Base-by-base conservation (phyloP, 106 monocot genomes). In the Agapanthus africanus region DNA sequence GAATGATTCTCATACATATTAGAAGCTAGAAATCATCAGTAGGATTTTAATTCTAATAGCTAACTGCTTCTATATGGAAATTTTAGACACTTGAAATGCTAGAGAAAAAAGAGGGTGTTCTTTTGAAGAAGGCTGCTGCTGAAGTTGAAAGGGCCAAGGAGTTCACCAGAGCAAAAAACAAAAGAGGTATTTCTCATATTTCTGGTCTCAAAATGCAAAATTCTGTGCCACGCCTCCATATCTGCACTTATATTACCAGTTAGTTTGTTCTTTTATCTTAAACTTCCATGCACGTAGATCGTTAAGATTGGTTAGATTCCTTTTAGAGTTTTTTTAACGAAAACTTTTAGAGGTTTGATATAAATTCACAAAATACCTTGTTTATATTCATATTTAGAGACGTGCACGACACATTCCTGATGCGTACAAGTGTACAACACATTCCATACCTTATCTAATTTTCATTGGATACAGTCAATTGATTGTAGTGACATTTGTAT, bases 91-190 rank as follows among this genome's bases (percentile, higher is more conserved):
- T 91, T 78, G 91, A 91, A 46, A 87, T 91, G 87, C 76, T 91
- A 63, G 91, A 91, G 73, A 91, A 91, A 70, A 91, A 84, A 74
- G 91, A 91, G 63, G 83, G 84, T 30, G 84, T 91, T 70, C 81
- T 91, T 28, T 31, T 82, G 62, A 91, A 91, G 70, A 87, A 91
- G 59, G 87, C 69, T 77, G 44, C 71, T 68, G 76, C 57, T 32
- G 91, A 91, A 78, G 72, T 91, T 71, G 87, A 87, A 77, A 91
- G 70, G 69, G 91, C 91, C 21, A 91, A 91, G 74, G 91, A 81
- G 54, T 91, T 79, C 72, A 79, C 91, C 6, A 81, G 74, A 71
- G 77, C 81, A 41, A 91, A 91, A 63, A 91, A 91, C 31, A 91
- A 91, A 84, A 79, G 91, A 64, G 91, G 91, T 91, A 73, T 52